Evolutionary conservation across 345 rosid genomes (phyloP), one percentile per base, ranked within the genome.

Genomic region (Linum tenue): DNA sequence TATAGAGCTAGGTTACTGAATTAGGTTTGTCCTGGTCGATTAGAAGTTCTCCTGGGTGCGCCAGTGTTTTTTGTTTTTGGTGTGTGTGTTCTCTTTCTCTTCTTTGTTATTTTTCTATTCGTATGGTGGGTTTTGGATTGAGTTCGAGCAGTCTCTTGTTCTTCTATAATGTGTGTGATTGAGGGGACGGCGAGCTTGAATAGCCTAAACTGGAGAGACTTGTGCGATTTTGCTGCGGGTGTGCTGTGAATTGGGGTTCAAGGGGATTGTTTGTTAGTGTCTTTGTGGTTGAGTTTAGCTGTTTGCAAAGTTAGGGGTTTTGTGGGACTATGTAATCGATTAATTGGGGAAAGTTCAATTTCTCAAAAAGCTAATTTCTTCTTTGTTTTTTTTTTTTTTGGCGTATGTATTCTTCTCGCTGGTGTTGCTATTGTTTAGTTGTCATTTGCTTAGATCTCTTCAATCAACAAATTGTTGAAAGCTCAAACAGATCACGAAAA

Each of bases 391-490:
- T 70, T 55, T 59, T n/a, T 70, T 58, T 17, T 16, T 59, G 12
- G 15, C 56, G 14, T 62, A 8, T 67, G 56, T 62, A 64, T 42
- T 67, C 37, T 60, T 63, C 38, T 44, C 36, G 64, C 76, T 77
- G 39, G 73, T 72, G 37, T 67, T 71, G 65, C 31, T 22, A 22
- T 76, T 38, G 31, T 22, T 74, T 59, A 59, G 65, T 71, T 67
- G 74, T 64, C 58, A 58, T 5, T 59, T 79, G 70, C 66, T 70
- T 77, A 72, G 87, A 78, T 80, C 75, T 75, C 70, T 66, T 68
- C 79, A 62, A 62, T 22, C 31, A 22, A 22, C 78, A 73, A 75
- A 65, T 67, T 77, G 72, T 73, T 66, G 76, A 67, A 72, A 76
- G 80, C 77, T 74, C 70, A 69, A 75, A 71, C 72, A 69, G 78